Conservation (phyloP, 2,329 filamentous ascomycete species). For the Penicillium sp. region DNA sequence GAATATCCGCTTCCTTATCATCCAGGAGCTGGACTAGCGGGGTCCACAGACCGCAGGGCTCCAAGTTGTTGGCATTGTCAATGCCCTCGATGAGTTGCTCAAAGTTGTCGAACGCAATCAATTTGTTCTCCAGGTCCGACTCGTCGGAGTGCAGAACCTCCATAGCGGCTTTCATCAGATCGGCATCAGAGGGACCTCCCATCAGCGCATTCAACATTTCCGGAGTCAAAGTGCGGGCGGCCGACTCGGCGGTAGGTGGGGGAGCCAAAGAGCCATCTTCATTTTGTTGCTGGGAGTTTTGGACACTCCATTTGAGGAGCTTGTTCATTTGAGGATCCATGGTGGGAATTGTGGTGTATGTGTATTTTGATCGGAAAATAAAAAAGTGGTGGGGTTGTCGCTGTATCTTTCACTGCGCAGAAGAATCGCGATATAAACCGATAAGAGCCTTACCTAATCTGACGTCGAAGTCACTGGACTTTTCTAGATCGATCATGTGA, state of each 20-base stretch:
- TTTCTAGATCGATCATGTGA: constrained; percentile 1
- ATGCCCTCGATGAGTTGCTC: constrained; percentile 89
- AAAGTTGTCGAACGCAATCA: constrained; percentile 90
- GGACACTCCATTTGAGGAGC: constrained; percentile 76
- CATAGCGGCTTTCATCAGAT: constrained; percentile 88
- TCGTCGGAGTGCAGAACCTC: constrained; percentile 68
- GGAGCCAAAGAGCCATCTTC: constrained; percentile 36
- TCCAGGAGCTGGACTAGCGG: constrained; percentile 73
- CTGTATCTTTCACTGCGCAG: not conserved
- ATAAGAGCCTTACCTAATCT: constrained; percentile 1
- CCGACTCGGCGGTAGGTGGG: constrained; percentile 34
- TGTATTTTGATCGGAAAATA: not conserved
- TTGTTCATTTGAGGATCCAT: constrained; percentile 69
- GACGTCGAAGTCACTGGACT: constrained; percentile 3
- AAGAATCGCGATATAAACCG: not conserved
- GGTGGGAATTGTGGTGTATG: constrained; percentile 25
- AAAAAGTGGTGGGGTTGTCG: not conserved
- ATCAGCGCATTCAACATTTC: constrained; percentile 73
- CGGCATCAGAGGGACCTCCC: constrained; percentile 84
- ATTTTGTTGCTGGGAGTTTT: constrained; percentile 55
- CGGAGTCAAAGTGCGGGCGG: constrained; percentile 58
- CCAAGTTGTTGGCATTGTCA: constrained; percentile 96
- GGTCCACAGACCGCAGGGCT: constrained; percentile 75
- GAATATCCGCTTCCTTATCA: constrained; percentile 68
- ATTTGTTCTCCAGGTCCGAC: constrained; percentile 70